phyloP scores from a whole-genome alignment of 2,329 filamentous ascomycete species.

The Exserohilum turcica region DNA sequence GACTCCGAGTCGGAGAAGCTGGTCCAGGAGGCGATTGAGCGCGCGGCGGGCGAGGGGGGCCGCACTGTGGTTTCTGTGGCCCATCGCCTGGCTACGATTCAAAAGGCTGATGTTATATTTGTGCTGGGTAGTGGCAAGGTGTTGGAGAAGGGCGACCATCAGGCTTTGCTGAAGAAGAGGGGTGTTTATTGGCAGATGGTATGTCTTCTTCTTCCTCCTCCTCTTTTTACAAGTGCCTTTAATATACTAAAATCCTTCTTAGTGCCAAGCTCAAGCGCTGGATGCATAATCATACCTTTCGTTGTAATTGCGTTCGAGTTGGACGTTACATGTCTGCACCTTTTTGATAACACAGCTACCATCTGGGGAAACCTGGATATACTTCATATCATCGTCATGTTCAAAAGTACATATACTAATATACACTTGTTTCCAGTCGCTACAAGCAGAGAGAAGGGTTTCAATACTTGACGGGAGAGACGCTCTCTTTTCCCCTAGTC shows the following conservation, averaged over 20 bases:
- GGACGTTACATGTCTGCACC: too few species aligned
- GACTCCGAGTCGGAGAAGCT: slow-evolving; percentile 43
- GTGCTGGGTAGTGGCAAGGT: slow-evolving; percentile 43
- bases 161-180: slow-evolving; percentile 31
- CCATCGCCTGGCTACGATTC: slow-evolving; percentile 46
- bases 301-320: too few species aligned
- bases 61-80: slow-evolving; percentile 45
- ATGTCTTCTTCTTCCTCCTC: slow-evolving; percentile 5
- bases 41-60: slow-evolving; percentile 29
- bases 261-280: slow-evolving; percentile 48
- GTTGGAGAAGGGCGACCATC: slow-evolving; percentile 42
- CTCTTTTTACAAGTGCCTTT: too few species aligned
- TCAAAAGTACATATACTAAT: too few species aligned
- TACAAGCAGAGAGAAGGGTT: too few species aligned
- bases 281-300: too few species aligned
- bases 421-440: too few species aligned
- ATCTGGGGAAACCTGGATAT: too few species aligned
- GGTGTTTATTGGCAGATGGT: slow-evolving; percentile 47
- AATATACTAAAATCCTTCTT: slow-evolving; percentile 1
- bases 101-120: slow-evolving; percentile 47
- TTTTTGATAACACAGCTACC: too few species aligned
- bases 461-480: too few species aligned
- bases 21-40: slow-evolving; percentile 44
- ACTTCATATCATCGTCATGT: too few species aligned
- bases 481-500: too few species aligned